phyloP scores from a whole-genome alignment of 148 eudicot species.

The Talinum fruticosum region DNA sequence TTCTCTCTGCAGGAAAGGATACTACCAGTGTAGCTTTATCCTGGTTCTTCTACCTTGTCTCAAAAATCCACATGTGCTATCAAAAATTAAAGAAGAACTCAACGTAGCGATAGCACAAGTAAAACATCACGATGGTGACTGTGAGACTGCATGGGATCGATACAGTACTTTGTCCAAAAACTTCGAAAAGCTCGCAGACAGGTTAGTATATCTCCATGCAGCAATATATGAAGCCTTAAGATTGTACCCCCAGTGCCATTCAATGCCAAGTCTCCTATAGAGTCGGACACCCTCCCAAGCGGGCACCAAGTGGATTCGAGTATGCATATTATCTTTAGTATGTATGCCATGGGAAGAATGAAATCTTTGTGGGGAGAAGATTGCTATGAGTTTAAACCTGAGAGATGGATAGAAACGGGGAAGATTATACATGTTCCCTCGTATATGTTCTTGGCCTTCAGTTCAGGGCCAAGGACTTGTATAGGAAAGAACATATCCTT shows the following conservation, averaged over 20 bases:
- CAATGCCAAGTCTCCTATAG: constrained; percentile 3
- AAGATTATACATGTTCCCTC: too few relatives aligned
- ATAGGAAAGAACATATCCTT: constrained; percentile 4
- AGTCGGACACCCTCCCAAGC: constrained; percentile 24
- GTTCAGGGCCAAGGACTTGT: too few relatives aligned
- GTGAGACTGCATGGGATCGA: background rate
- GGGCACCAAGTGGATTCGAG: constrained; percentile 24
- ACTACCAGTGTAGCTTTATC: constrained; percentile 39
- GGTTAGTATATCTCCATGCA: constrained; percentile 28
- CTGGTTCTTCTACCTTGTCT: constrained; percentile 47
- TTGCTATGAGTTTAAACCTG: too few relatives aligned
- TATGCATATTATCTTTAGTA: too few relatives aligned
- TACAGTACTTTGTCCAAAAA: background rate
- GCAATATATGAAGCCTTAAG: constrained; percentile 8
- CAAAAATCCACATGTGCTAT: constrained; percentile 30
- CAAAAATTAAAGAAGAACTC: constrained; percentile 21
- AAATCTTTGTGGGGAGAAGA: too few relatives aligned
- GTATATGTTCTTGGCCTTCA: too few relatives aligned
- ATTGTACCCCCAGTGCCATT: constrained; percentile 23
- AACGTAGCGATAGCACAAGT: constrained; percentile 8
- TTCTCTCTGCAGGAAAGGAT: constrained; percentile 39
- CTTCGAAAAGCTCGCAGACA: background rate
- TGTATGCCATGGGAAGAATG: too few relatives aligned
- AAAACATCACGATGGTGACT: background rate
- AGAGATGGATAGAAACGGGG: too few relatives aligned